phyloP scores from a whole-genome alignment of 495 filamentous ascomycete genomes.

The Aspergillus taichungensis region DNA sequence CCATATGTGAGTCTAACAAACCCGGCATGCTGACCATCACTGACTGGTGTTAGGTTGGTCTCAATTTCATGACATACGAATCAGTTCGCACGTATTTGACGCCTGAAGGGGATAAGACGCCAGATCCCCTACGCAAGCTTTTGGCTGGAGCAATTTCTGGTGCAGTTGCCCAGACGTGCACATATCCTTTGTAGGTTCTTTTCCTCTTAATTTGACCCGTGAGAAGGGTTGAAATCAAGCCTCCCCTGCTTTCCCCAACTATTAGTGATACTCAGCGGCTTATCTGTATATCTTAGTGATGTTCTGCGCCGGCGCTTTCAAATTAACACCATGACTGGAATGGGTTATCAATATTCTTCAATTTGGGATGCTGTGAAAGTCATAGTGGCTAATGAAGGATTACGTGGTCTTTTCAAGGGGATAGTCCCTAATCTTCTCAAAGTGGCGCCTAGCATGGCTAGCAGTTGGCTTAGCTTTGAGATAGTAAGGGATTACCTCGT shows the following conservation, averaged over 20 bases:
- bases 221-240: background rate
- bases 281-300: constrained; percentile 45
- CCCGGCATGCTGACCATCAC: background rate
- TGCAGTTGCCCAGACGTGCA: constrained; percentile 95
- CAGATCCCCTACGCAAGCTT: constrained; percentile 69
- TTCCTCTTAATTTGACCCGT: constrained; percentile 1
- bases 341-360: constrained; percentile 90
- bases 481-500: constrained; percentile 80
- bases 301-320: constrained; percentile 94
- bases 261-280: constrained; percentile 3
- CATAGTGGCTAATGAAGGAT: constrained; percentile 72
- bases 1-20: constrained; percentile 64
- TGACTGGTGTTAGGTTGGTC: constrained; percentile 58
- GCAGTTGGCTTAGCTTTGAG: constrained; percentile 96
- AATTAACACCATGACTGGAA: constrained; percentile 98
- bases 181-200: constrained; percentile 81
- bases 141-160: constrained; percentile 85
- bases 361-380: constrained; percentile 75
- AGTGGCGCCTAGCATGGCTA: constrained; percentile 97
- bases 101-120: constrained; percentile 79
- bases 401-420: constrained; percentile 79
- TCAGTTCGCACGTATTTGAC: constrained; percentile 76
- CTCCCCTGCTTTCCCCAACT: background rate
- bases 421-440: constrained; percentile 91
- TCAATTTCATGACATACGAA: constrained; percentile 99